Base-by-base conservation (phyloP, 805 yeast species). In the Ogataea methylovora region DNA sequence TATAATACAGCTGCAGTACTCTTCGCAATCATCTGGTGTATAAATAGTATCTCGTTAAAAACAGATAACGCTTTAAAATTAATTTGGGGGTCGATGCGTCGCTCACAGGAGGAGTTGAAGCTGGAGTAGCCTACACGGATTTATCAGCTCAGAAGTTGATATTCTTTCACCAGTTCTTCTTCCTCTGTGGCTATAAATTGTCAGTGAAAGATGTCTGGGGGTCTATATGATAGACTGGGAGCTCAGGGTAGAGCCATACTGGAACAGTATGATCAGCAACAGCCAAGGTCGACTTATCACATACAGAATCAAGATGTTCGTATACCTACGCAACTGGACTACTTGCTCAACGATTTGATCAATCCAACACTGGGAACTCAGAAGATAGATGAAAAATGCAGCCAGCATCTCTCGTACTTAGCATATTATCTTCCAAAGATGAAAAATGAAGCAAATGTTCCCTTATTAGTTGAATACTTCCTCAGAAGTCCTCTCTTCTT, bases 351-450 rank as follows among this genome's bases (percentile, higher is more conserved):
- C 37, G 70, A 71, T 16, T 45, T 73, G 18, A 40, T 69, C 23
- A 52, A 54, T 39, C 76, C 78, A 4, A 24, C 9, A 7, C 48
- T 44, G 15, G 41, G 56, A 2, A 46, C 55, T 8, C 23, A 13
- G 16, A 11, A 10, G 24, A 24, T 18, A 4, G 11, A 25, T 25
- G 19, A 18, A 12, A 43, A 43, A 2, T 30, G 48, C 2, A 51
- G 51, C 15, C 47, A 46, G 35, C 44, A 65, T 4, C 43, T 71
- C 13, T 71, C 77, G 1, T 69, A 70, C 45, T 35, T 73, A 16
- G 72, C 66, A 34, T 67, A 72, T 45, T 73, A 73, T 44, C 49
- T 71, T 34, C 79, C 79, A 1, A 66, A 50, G 30, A 54, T 73
- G 33, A 71, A 70, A 45, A 60, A 63, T 33, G 67, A 63, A 41